Evolutionary conservation across 805 yeast species (phyloP).

Genomic region (Hanseniaspora meyeri): DNA sequence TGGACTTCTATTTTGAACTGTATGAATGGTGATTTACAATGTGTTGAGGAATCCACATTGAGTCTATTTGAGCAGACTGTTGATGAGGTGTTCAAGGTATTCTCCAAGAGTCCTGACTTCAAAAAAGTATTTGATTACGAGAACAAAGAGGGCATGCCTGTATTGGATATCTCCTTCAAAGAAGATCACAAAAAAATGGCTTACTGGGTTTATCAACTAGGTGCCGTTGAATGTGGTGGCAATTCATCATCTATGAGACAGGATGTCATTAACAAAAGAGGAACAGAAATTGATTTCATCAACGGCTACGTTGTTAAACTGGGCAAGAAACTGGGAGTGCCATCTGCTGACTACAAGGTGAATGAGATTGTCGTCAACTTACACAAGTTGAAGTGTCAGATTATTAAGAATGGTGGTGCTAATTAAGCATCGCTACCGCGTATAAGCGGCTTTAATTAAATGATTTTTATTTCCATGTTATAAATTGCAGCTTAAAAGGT

Average conservation of each 20-base stretch:
- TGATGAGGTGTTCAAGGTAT: slow-evolving; percentile 26
- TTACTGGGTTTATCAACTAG: slow-evolving; percentile 30
- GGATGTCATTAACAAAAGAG: slow-evolving; percentile 41
- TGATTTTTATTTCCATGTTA: neutral
- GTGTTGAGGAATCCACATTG: slow-evolving; percentile 27
- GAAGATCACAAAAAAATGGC: slow-evolving; percentile 28
- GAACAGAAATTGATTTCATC: slow-evolving; percentile 69
- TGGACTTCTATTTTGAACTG: slow-evolving; percentile 68
- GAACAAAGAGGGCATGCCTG: slow-evolving; percentile 22
- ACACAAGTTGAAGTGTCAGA: slow-evolving; percentile 8
- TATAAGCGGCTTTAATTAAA: neutral
- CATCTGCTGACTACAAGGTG: slow-evolving; percentile 21
- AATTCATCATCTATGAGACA: slow-evolving; percentile 45
- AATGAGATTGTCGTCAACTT: slow-evolving; percentile 18
- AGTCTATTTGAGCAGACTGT: slow-evolving; percentile 27
- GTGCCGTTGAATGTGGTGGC: slow-evolving; percentile 36
- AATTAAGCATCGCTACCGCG: neutral
- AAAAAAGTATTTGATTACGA: slow-evolving; percentile 23
- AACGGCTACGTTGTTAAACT: slow-evolving; percentile 63
- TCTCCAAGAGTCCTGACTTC: slow-evolving; percentile 21
- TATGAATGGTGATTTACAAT: slow-evolving; percentile 62
- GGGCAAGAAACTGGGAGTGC: slow-evolving; percentile 35
- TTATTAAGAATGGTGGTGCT: neutral
- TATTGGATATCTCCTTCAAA: slow-evolving; percentile 2
- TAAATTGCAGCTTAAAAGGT: too few species aligned